These are phyloP conservation scores for Vitis cinerea DNA, from an alignment of 164 flowering plant genomes.

Conservation along the genomic window DNA sequence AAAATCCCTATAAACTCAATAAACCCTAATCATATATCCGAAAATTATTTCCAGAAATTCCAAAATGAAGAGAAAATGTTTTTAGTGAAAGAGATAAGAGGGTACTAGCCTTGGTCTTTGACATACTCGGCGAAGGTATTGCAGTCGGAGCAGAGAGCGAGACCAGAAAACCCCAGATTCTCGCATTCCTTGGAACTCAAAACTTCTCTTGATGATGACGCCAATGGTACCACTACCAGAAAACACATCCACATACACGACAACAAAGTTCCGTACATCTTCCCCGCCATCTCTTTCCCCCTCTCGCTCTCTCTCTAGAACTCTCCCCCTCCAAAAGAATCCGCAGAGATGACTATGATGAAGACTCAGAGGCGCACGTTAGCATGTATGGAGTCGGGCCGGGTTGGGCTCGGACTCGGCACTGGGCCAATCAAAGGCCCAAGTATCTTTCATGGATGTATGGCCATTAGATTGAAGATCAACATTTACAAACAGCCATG, in stretches of 20 bases:
- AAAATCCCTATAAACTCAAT: no score
- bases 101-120: constrained; percentile 59
- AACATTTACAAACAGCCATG: no score
- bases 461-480: no score
- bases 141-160: constrained; percentile 94
- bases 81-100: constrained; percentile 2
- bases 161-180: constrained; percentile 81
- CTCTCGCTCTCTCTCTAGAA: constrained; percentile 6
- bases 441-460: no score
- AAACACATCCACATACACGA: not conserved
- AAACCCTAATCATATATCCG: no score
- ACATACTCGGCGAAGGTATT: constrained; percentile 75
- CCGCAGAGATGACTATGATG: no score
- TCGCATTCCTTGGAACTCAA: constrained; percentile 74
- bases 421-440: no score
- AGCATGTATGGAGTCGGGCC: no score
- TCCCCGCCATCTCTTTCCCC: not conserved
- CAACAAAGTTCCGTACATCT: not conserved
- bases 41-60: not conserved
- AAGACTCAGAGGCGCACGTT: no score
- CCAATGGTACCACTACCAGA: not conserved
- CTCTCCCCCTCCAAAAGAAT: no score
- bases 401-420: no score
- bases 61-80: not conserved
- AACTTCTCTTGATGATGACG: constrained; percentile 28